These are phyloP conservation scores for Xylaria polymorpha DNA, from an alignment of 2,329 filamentous ascomycete genomes.

Conservation along the genomic window DNA sequence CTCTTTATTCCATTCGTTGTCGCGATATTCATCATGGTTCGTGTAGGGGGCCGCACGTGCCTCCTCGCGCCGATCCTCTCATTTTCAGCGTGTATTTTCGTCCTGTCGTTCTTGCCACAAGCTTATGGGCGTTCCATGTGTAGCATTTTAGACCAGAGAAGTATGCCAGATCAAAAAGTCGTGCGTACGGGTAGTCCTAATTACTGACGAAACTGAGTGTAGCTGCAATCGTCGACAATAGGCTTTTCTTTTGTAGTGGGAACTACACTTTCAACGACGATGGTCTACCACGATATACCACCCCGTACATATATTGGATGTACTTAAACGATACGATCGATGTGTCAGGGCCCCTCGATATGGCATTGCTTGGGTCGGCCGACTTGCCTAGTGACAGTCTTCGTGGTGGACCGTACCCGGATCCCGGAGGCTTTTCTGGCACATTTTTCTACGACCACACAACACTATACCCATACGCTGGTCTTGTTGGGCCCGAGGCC, in stretches of 20 bases:
- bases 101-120: conserved; percentile 12
- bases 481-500: conserved; percentile 24
- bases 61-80: conserved; percentile 15
- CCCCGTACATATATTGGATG: conserved; percentile 36
- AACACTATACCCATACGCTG: conserved; percentile 36
- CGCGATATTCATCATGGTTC: conserved; percentile 19
- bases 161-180: conserved; percentile 26
- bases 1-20: conserved; percentile 1
- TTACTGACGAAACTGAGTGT: conserved; percentile 15
- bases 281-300: conserved; percentile 24
- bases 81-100: conserved; percentile 16
- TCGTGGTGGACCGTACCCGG: conserved; percentile 13
- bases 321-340: conserved; percentile 36
- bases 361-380: conserved; percentile 27
- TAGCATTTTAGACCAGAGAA: conserved; percentile 38
- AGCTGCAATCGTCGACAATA: conserved; percentile 40
- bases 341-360: conserved; percentile 32
- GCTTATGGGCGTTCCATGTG: conserved; percentile 30
- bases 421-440: conserved; percentile 22
- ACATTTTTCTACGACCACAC: conserved; percentile 40
- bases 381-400: conserved; percentile 31
- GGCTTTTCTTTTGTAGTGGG: conserved; percentile 41
- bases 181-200: conserved; percentile 10
- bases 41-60: conserved; percentile 8
- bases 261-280: conserved; percentile 41